Conservation (phyloP, 768 basidiomycete genomes). For the Mycena capillaripes region DNA sequence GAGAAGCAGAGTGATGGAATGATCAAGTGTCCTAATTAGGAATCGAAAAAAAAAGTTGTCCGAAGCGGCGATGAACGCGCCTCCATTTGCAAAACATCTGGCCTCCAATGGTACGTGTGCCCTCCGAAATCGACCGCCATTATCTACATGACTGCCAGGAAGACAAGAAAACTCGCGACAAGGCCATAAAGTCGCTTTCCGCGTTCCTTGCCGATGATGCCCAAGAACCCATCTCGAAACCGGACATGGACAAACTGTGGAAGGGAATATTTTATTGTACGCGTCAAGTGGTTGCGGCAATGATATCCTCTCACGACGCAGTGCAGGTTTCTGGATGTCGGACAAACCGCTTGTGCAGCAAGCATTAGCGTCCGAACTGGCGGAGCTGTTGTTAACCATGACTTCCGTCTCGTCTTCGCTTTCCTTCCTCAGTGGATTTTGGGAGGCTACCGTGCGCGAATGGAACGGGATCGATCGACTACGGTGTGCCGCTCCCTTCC, state of each 20-base stretch:
- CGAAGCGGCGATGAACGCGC: conserved; percentile 57
- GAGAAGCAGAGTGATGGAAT: background rate
- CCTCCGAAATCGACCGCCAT: background rate
- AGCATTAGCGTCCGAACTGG: conserved; percentile 86
- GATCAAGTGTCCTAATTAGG: conserved; percentile 34
- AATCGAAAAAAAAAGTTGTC: conserved; percentile 45
- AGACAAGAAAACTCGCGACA: conserved; percentile 96
- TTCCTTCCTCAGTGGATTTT: conserved; percentile 89
- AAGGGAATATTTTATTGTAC: conserved; percentile 97
- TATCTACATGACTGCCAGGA: conserved; percentile 39
- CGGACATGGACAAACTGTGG: conserved; percentile 94
- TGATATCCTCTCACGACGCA: conserved; percentile 1
- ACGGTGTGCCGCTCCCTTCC: conserved; percentile 65
- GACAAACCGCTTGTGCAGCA: conserved; percentile 98
- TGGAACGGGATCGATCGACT: conserved; percentile 95
- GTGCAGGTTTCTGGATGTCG: conserved; percentile 98
- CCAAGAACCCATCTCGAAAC: conserved; percentile 70
- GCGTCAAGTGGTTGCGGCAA: conserved; percentile 38
- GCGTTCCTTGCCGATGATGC: conserved; percentile 82
- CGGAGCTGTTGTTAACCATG: conserved; percentile 84
- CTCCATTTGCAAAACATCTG: conserved; percentile 92
- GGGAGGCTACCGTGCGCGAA: conserved; percentile 91
- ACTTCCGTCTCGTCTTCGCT: conserved; percentile 70
- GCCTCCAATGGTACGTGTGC: conserved; percentile 85
- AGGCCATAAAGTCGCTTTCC: conserved; percentile 85